These are phyloP conservation scores for Apiotrichum akiyoshidainum DNA, from an alignment of 1,284 basidiomycete species.

Conservation along the genomic window DNA sequence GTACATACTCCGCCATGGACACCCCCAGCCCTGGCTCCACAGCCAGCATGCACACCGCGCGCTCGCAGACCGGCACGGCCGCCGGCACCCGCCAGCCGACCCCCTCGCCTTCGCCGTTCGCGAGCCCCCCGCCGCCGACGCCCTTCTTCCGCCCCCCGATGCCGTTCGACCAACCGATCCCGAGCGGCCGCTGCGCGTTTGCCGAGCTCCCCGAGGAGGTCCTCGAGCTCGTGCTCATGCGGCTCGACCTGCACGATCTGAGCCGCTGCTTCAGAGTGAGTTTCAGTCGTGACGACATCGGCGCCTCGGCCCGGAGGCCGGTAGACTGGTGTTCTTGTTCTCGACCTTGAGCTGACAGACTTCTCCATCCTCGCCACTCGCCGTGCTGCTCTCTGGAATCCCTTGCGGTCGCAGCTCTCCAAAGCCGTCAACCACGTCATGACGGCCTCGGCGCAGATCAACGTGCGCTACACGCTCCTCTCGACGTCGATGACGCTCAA, in stretches of 20 bases:
- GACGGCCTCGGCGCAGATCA: conserved; percentile 37
- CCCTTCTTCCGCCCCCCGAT: conserved; percentile 6
- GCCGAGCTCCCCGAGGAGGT: conserved; percentile 33
- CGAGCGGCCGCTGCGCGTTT: conserved; percentile 8
- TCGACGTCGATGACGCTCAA: conserved; percentile 68
- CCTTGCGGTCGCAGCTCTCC: conserved; percentile 29
- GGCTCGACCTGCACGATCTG: conserved; percentile 22
- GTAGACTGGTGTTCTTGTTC: too few species aligned
- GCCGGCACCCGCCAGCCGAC: too few species aligned
- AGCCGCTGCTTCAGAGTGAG: conserved; percentile 27
- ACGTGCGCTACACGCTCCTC: conserved; percentile 75
- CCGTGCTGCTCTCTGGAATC: too few species aligned
- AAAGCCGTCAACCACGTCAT: conserved; percentile 32
- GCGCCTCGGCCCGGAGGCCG: too few species aligned
- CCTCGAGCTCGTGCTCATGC: conserved; percentile 28
- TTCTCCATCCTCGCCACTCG: too few species aligned
- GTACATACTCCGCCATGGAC: too few species aligned
- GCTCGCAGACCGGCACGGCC: too few species aligned
- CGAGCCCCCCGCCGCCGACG: neutral
- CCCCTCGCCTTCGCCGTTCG: neutral
- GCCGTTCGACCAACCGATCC: conserved; percentile 7
- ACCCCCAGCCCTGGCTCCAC: too few species aligned
- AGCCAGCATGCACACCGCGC: too few species aligned
- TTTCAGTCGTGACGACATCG: neutral
- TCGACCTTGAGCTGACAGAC: too few species aligned